Conservation (phyloP, 2,329 filamentous ascomycete genomes). For the Aspergillus sp. region DNA sequence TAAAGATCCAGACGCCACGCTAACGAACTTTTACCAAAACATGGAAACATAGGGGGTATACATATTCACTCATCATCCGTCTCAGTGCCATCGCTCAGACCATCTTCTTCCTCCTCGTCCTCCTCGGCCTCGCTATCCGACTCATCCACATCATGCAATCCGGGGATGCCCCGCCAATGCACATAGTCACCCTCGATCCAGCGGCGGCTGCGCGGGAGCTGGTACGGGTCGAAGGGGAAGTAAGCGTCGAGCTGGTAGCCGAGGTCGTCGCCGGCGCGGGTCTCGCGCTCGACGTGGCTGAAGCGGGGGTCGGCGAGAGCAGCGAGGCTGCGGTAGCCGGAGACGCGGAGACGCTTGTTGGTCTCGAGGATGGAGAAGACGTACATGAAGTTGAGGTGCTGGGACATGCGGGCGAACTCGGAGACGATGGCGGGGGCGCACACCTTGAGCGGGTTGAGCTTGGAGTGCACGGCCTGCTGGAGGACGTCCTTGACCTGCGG, state of each 20-base stretch:
- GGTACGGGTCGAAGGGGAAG: conserved; percentile 97
- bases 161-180: conserved; percentile 72
- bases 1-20: background rate
- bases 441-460: conserved; percentile 91
- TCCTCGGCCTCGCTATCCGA: conserved; percentile 30
- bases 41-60: background rate
- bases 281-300: conserved; percentile 53
- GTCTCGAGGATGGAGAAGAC: conserved; percentile 83
- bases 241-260: conserved; percentile 87
- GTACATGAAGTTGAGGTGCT: conserved; percentile 84
- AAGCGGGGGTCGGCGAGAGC: conserved; percentile 38
- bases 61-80: conserved; percentile 39
- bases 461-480: conserved; percentile 75
- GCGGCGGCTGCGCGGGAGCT: conserved; percentile 77
- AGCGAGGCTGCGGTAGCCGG: conserved; percentile 56
- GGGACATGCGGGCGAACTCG: conserved; percentile 84
- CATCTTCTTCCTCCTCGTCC: conserved; percentile 21
- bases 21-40: background rate
- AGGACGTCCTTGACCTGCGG: conserved; percentile 71
- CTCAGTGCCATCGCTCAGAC: conserved; percentile 41
- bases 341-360: conserved; percentile 85
- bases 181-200: conserved; percentile 88
- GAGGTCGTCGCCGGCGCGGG: conserved; percentile 63
- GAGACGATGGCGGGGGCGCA: conserved; percentile 87
- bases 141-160: conserved; percentile 61